Evolutionary conservation across 495 filamentous ascomycete genomes (phyloP).

Genomic region (Penicillium coffeae): DNA sequence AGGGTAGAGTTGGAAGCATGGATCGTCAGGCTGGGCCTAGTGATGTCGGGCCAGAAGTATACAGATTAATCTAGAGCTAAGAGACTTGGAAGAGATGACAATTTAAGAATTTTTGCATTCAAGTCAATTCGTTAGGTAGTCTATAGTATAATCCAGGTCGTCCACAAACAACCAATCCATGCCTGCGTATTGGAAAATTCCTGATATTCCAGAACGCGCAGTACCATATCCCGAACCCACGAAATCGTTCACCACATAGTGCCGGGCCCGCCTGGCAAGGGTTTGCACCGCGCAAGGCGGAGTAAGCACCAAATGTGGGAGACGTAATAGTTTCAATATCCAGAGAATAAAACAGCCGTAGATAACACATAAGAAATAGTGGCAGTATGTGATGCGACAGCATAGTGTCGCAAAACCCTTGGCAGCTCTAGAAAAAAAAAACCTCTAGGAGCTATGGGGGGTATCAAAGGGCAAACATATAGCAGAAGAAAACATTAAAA

Average conservation of each 20-base stretch:
- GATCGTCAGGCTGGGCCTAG: no score
- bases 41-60: no score
- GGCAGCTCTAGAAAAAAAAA: background rate
- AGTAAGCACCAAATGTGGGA: conserved; percentile 5
- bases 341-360: conserved; percentile 3
- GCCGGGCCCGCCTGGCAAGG: conserved; percentile 24
- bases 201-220: conserved; percentile 2
- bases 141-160: conserved; percentile 12
- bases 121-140: conserved; percentile 22
- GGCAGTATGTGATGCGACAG: conserved; percentile 2
- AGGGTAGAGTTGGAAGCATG: no score
- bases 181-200: background rate
- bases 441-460: background rate
- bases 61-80: background rate
- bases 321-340: conserved; percentile 9
- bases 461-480: background rate
- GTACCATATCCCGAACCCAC: conserved; percentile 9
- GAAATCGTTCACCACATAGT: conserved; percentile 10
- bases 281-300: conserved; percentile 3
- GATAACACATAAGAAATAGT: conserved; percentile 8
- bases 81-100: background rate
- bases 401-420: background rate
- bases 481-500: conserved; percentile 6
- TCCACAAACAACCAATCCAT: background rate
- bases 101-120: conserved; percentile 5